phyloP scores from a whole-genome alignment of 2,329 filamentous ascomycete genomes.

The Orbilia quercus region DNA sequence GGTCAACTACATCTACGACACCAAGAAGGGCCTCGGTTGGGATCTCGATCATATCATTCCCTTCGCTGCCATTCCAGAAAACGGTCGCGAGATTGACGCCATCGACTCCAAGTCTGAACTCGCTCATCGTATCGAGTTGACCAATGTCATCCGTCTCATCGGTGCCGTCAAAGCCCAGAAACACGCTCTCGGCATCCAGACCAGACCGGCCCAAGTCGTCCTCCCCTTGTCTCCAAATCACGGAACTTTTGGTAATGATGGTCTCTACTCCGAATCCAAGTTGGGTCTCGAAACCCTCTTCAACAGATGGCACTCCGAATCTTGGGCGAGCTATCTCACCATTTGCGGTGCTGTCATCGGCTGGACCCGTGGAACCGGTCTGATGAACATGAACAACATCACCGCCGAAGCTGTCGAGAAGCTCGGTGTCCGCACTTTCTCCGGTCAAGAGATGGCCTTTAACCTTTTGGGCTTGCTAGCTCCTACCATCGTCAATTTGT shows the following conservation, averaged over 20 bases:
- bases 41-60: constrained; percentile 96
- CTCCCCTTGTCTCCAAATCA: constrained; percentile 97
- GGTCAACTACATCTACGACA: constrained; percentile 94
- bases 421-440: constrained; percentile 97
- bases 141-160: constrained; percentile 90
- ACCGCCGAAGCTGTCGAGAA: constrained; percentile 97
- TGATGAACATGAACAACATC: constrained; percentile 98
- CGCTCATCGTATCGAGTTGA: constrained; percentile 98
- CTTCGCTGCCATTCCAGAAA: constrained; percentile 97
- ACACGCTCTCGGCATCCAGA: constrained; percentile 86
- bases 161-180: constrained; percentile 93
- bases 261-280: constrained; percentile 98
- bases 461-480: constrained; percentile 97
- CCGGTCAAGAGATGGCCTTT: constrained; percentile 99
- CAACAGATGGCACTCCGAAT: constrained; percentile 98
- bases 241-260: constrained; percentile 96
- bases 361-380: constrained; percentile 97
- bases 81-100: constrained; percentile 94
- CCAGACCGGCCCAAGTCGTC: constrained; percentile 94
- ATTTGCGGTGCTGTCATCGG: constrained; percentile 98
- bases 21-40: constrained; percentile 97
- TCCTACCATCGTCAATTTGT: constrained; percentile 90
- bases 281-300: constrained; percentile 96
- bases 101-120: constrained; percentile 98
- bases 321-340: constrained; percentile 96